These are phyloP conservation scores for Maudiozyma saulgeensis DNA, from an alignment of 805 yeast genomes.

Conservation along the genomic window DNA sequence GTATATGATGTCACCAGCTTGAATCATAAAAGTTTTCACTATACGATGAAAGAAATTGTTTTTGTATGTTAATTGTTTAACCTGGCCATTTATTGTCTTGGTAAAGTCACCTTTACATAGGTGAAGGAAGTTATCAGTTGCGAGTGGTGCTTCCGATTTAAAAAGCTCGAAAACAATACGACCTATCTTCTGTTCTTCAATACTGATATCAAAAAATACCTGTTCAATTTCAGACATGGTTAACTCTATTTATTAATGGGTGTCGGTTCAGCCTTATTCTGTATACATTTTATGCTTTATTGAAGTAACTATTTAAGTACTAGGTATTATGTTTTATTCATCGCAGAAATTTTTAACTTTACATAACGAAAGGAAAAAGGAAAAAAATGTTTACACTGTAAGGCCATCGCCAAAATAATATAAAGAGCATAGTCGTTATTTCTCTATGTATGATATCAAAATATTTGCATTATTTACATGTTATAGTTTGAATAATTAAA, in stretches of 20 bases:
- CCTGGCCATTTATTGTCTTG: constrained; percentile 11
- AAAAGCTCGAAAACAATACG: constrained; percentile 52
- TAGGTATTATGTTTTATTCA: too few relatives aligned
- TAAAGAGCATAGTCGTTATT: too few relatives aligned
- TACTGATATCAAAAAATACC: constrained; percentile 44
- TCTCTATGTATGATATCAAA: too few relatives aligned
- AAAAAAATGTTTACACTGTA: too few relatives aligned
- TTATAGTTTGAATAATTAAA: background rate
- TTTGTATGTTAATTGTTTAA: constrained; percentile 29
- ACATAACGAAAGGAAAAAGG: too few relatives aligned
- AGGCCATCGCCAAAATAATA: too few relatives aligned
- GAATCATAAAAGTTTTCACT: constrained; percentile 60
- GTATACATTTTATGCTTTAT: too few relatives aligned
- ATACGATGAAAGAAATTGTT: constrained; percentile 50
- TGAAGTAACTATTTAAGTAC: too few relatives aligned
- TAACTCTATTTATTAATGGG: too few relatives aligned
- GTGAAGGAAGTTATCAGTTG: constrained; percentile 41
- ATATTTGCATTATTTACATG: background rate
- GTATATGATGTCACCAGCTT: constrained; percentile 50
- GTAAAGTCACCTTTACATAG: constrained; percentile 34
- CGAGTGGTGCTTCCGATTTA: constrained; percentile 43
- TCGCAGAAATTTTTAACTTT: too few relatives aligned
- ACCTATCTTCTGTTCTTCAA: constrained; percentile 38
- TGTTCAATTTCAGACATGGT: background rate
- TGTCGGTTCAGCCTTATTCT: too few relatives aligned